These are phyloP conservation scores for Pulicaria dysenterica DNA, from an alignment of 129 eudicot species.

Conservation along the genomic window DNA sequence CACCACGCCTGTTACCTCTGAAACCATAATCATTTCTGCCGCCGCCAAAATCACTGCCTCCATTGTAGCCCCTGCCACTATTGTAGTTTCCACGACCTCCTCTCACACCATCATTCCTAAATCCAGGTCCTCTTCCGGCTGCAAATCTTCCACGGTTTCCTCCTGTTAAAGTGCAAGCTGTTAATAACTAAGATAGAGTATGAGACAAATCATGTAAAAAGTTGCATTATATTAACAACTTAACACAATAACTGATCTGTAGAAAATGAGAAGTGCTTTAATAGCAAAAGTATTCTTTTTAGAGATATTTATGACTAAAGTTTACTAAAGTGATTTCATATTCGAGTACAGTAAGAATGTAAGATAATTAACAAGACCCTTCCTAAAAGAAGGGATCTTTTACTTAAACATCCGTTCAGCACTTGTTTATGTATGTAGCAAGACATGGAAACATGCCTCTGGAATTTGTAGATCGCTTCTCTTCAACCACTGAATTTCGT, in stretches of 20 bases:
- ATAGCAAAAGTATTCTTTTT: no score
- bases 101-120: slow-evolving; percentile 64
- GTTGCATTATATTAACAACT: no score
- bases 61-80: slow-evolving; percentile 61
- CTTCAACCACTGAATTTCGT: slow-evolving; percentile 68
- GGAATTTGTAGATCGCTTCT: slow-evolving; percentile 75
- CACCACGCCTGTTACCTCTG: slow-evolving; percentile 61
- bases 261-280: no score
- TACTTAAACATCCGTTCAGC: no score
- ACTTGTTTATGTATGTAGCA: neutral
- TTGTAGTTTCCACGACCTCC: slow-evolving; percentile 84
- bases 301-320: no score
- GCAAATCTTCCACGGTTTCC: slow-evolving; percentile 66
- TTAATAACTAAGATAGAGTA: neutral
- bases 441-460: slow-evolving; percentile 51
- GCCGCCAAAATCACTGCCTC: slow-evolving; percentile 58
- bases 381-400: no score
- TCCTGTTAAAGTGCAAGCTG: slow-evolving; percentile 24
- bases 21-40: slow-evolving; percentile 55
- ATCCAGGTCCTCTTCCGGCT: slow-evolving; percentile 68
- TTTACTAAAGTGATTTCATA: no score
- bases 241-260: no score
- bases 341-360: no score
- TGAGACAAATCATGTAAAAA: neutral
- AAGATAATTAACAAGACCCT: no score